These are phyloP conservation scores for Pyrenochaeta sp. DNA, from an alignment of 2,329 filamentous ascomycete genomes.

Conservation along the genomic window DNA sequence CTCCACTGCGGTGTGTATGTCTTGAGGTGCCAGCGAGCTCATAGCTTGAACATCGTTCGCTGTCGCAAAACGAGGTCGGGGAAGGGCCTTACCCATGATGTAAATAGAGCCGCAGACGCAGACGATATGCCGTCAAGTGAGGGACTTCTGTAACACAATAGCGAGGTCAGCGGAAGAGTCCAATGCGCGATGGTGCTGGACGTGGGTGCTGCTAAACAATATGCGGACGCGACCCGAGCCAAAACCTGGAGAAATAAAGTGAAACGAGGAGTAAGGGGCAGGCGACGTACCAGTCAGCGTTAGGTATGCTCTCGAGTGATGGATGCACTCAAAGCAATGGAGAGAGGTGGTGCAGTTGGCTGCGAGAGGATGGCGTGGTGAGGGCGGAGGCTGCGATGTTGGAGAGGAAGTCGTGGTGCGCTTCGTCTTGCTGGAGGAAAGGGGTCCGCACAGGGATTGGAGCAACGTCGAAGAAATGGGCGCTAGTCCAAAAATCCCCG, in stretches of 20 bases:
- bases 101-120: slow-evolving; percentile 39
- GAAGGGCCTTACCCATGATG: slow-evolving; percentile 50
- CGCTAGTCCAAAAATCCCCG: slow-evolving; percentile 47
- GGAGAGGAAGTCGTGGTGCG: slow-evolving; percentile 47
- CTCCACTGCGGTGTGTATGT: slow-evolving; percentile 13
- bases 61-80: slow-evolving; percentile 20
- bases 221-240: slow-evolving; percentile 45
- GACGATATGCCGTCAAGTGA: slow-evolving; percentile 42
- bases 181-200: slow-evolving; percentile 22
- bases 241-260: slow-evolving; percentile 45
- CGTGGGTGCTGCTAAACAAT: slow-evolving; percentile 39
- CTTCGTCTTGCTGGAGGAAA: slow-evolving; percentile 45
- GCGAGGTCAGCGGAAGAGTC: slow-evolving; percentile 31
- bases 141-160: slow-evolving; percentile 40
- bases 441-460: slow-evolving; percentile 50
- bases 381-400: slow-evolving; percentile 41
- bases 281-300: slow-evolving; percentile 48
- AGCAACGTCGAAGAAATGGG: slow-evolving; percentile 43
- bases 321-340: slow-evolving; percentile 46
- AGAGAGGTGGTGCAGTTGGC: slow-evolving; percentile 27
- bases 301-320: slow-evolving; percentile 48
- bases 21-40: slow-evolving; percentile 14
- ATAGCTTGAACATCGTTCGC: slow-evolving; percentile 13
- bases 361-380: slow-evolving; percentile 39
- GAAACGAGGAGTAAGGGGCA: slow-evolving; percentile 31